Base-by-base conservation (phyloP, 768 basidiomycete species). In the Lentinus brumalis region DNA sequence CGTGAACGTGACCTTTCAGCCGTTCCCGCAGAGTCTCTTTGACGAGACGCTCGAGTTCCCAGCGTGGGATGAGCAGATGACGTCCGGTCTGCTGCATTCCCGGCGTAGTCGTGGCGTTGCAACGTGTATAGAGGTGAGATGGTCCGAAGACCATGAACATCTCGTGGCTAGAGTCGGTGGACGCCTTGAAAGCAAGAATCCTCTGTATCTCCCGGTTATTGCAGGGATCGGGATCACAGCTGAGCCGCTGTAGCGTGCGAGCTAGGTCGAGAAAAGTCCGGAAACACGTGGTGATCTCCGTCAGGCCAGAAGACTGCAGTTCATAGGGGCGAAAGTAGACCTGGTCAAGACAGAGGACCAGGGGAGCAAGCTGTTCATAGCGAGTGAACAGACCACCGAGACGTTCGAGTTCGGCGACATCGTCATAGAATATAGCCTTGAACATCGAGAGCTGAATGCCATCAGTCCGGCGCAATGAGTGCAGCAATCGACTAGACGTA, bases 261-360 rank as follows among this genome's bases (percentile, higher is more conserved):
- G 50, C 69, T 63, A 82, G 83, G 1, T 51, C 26, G 5, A 67
- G 62, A 61, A 82, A 83, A 5, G 66, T 57, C 5, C 63, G 42
- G 2, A 84, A 70, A n/a, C 69, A 66, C 1, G 60, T 30, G 9
- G 71, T 65, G 5, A 80, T 62, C n/a, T 71, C 70, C 11, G 59
- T 38, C 6, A 71, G 69, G 0, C 55, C 66, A 26, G 70, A 59
- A 5, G 68, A 63, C 14, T 66, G 60, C 15, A 78, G 66, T 3
- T 51, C 53, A 7, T 74, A 72, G 5, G 71, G 64, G 10, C 57
- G 56, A 10, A 63, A 55, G 62, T 80, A 83, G 45, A 71, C 66
- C 56, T 78, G 76, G 60, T 83, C 78, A 11, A 83, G 65, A 53
- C 80, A 80, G 5, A 83, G 70, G 0, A 82, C 62, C 10, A 78